A percentile compares a stretch with the other conserved stretches of the same genome.
These are phyloP conservation scores for Pseudopyricularia javanii DNA, from an alignment of 2,329 filamentous ascomycete genomes.

Conservation along the genomic window DNA sequence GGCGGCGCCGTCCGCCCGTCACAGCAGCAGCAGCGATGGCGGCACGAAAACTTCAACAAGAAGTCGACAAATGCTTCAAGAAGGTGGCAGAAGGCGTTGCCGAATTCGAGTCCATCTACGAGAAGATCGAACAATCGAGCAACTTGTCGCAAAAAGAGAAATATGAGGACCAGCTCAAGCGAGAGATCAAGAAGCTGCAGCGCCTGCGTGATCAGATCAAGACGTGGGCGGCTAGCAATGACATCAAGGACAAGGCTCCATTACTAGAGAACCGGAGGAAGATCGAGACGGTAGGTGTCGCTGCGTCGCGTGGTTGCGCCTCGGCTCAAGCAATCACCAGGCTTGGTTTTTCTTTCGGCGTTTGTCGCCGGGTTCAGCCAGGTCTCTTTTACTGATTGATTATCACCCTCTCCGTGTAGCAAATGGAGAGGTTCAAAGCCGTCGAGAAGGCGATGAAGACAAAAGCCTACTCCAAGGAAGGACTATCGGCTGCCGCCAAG, in stretches of 20 bases:
- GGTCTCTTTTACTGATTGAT: neutral
- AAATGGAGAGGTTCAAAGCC: slow-evolving; percentile 99
- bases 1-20: slow-evolving; percentile 10
- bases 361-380: neutral
- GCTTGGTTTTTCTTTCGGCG: neutral
- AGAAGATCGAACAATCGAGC: slow-evolving; percentile 88
- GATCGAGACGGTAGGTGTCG: slow-evolving; percentile 77
- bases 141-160: slow-evolving; percentile 97
- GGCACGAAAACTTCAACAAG: slow-evolving; percentile 89
- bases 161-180: slow-evolving; percentile 93
- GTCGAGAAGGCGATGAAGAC: slow-evolving; percentile 99
- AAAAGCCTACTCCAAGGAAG: slow-evolving; percentile 98
- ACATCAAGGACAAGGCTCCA: slow-evolving; percentile 98
- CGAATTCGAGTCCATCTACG: slow-evolving; percentile 90
- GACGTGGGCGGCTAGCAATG: slow-evolving; percentile 95
- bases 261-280: slow-evolving; percentile 86
- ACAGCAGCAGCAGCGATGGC: slow-evolving; percentile 55
- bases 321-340: neutral
- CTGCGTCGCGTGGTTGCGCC: neutral
- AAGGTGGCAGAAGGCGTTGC: slow-evolving; percentile 88
- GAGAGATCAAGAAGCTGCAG: slow-evolving; percentile 99
- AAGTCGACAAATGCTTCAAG: slow-evolving; percentile 99
- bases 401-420: slow-evolving; percentile 30
- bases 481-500: slow-evolving; percentile 79
- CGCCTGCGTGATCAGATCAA: slow-evolving; percentile 97